Evolutionary conservation across 2,329 filamentous ascomycete species (phyloP), one percentile per base, ranked within the genome.

Genomic region (Aspergillus melleus): DNA sequence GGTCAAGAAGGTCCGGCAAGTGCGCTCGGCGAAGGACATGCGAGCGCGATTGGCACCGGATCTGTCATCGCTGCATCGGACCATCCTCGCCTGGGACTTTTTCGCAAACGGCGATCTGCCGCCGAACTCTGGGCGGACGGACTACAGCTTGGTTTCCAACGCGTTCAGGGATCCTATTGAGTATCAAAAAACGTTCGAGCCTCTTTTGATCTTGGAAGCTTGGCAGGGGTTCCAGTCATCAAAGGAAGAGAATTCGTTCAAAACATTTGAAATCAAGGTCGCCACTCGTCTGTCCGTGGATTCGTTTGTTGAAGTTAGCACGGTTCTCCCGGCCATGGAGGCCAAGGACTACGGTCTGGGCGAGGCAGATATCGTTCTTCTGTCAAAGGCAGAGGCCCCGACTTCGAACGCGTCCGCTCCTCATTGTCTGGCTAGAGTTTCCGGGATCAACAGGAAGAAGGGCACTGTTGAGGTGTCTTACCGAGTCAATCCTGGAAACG

Each of bases 201-300:
- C 94, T 6, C 82, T 99, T 22, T 83, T 99, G 36, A 87, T 95
- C 30, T 89, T 96, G 26, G 95, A 99, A 80, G 94, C 94, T 30
- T 99, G 95, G 95, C 90, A 96, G 72, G 90, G 91, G 4, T 95
- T 99, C 73, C 88, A 96, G 54, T 93, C 92, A 53, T 86, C 91
- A 20, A 93, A 93, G 73, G 92, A 97, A 70, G 95, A 99, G 75
- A 86, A 88, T 52, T 90, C 85, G 20, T 87, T 88, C 64, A 92
- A 89, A 71, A 81, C 91, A 0, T 96, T 96, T 70, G 91, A 92
- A 61, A 87, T 98, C 75, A 96, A 93, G 71, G 86, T 99, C 55
- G 85, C 90, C 53, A 96, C 90, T 69, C 90, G 95, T 62, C 88
- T 95, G 70, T 95, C 88, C 51, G 92, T 99, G 11, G 95, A 99